Conservation (phyloP, 441 rosid species). For the Erysimum cheiri region DNA sequence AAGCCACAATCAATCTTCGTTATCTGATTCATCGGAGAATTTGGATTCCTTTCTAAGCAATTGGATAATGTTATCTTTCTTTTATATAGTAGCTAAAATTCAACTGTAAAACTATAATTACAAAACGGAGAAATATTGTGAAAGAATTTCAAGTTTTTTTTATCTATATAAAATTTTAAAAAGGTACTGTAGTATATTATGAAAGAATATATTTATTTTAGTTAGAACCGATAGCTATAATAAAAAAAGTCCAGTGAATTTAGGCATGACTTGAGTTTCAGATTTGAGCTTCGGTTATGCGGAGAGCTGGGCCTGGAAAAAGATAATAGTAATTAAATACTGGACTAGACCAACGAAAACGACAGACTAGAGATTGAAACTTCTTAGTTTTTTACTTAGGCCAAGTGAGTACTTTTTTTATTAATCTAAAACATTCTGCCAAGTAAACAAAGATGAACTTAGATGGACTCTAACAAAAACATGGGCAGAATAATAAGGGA, state of each 20-base stretch:
- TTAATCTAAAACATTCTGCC: too few species aligned
- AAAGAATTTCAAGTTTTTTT: neutral
- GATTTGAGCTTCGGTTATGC: neutral
- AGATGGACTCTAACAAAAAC: too few species aligned
- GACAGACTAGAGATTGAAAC: neutral
- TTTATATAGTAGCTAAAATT: neutral
- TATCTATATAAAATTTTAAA: neutral
- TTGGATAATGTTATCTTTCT: slow-evolving; percentile 6
- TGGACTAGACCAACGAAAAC: neutral
- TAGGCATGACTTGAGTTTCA: neutral
- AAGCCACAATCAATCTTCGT: slow-evolving; percentile 40
- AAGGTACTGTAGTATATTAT: too few species aligned
- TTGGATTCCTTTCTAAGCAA: slow-evolving; percentile 38
- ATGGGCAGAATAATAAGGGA: too few species aligned
- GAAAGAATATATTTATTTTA: neutral
- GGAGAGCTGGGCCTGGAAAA: neutral
- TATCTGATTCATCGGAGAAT: slow-evolving; percentile 31
- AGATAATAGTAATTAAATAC: neutral
- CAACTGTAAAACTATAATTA: neutral
- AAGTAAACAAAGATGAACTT: too few species aligned
- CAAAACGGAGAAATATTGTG: slow-evolving; percentile 1
- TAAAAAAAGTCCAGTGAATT: neutral
- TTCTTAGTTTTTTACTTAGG: neutral
- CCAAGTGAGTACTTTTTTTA: neutral
- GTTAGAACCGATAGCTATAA: neutral